Evolutionary conservation across 495 filamentous ascomycete genomes (phyloP), one percentile per base, ranked within the genome.

Genomic region (Bombardia bombarda): DNA sequence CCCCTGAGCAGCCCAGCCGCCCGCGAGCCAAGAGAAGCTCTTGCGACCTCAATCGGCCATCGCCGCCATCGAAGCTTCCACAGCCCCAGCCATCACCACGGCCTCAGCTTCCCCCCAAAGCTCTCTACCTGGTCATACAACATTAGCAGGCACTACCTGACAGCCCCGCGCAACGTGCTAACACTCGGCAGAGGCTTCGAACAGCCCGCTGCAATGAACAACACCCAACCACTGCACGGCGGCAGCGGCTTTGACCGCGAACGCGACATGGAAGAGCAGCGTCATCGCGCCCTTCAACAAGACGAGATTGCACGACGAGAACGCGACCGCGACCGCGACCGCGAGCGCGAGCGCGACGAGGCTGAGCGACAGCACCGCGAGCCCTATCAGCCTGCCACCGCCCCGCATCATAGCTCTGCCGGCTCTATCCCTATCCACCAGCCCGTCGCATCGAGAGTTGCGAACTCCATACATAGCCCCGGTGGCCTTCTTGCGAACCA

Each of bases 341-440:
- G 57, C 38, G 50, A 58, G 6, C 65, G 63, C 23, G 64, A 68
- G 13, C 77, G 81, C 47, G 83, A 90, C 52, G 76, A 79, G 35
- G 75, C 76, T 42, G 81, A 88, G 58, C 79, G 80, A 43, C 80
- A 83, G 43, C 69, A 77, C 30, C 71, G 79, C 49, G 78, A 86
- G 31, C 77, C 82, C 26, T 75, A 77, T 41, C 72, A 68, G 36
- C 61, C 65, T 20, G 66, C 67, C 30, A 66, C 72, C 33, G n/a
- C n/a, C n/a, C 79, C 85, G 12, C 86, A 89, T 47, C 86, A 93
- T 58, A 88, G 84, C 60, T 87, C 86, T 50, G 79, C 84, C 10
- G 85, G 81, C 25, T 83, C 87, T 0, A 82, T 95, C 38, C 86
- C 86, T 21, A 77, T 95, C 52, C 89, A 95, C 57, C 89, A 95